phyloP scores from a whole-genome alignment of 805 yeast genomes.

The Wickerhamiella spandovensis region DNA sequence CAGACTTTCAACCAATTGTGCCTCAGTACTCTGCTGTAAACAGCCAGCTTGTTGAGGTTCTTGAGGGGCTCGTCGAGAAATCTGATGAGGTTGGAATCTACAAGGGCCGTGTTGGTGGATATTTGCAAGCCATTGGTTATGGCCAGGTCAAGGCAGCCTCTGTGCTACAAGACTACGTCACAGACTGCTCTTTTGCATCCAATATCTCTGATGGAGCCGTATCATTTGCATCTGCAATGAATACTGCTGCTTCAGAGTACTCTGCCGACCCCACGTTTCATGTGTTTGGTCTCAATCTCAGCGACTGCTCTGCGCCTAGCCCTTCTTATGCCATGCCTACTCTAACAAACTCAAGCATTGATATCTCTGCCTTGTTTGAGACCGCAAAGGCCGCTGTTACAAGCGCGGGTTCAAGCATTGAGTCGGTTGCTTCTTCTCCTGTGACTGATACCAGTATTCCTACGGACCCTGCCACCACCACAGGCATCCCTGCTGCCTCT shows the following conservation, averaged over 20 bases:
- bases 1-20: neutral
- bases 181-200: neutral
- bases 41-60: neutral
- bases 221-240: neutral
- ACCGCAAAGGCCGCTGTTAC: neutral
- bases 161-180: neutral
- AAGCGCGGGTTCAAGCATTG: neutral
- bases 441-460: neutral
- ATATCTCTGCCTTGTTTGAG: neutral
- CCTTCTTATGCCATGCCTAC: neutral
- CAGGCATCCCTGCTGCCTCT: neutral
- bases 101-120: neutral
- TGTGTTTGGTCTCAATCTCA: neutral
- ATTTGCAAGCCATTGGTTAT: neutral
- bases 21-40: neutral
- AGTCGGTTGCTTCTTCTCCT: neutral
- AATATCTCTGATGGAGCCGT: neutral
- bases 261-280: neutral
- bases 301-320: neutral
- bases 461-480: neutral
- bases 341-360: neutral
- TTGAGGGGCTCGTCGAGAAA: neutral
- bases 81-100: neutral
- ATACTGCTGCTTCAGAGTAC: neutral
- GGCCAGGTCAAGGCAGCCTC: neutral